Evolutionary conservation across 306 rosid species (phyloP).

Genomic region (Quercus suber): DNA sequence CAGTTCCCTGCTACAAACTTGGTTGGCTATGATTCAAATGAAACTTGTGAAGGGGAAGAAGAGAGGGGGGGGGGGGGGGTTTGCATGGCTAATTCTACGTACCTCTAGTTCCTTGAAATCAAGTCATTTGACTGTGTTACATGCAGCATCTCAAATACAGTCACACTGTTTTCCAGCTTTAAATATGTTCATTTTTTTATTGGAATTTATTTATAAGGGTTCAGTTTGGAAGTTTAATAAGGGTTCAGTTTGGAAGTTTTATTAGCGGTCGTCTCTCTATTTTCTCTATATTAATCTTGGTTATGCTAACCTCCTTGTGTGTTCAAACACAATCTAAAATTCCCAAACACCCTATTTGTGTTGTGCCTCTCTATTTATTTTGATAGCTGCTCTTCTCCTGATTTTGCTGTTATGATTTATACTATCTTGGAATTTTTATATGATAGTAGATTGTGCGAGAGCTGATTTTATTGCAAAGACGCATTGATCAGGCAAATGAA

Average conservation of each 20-base stretch:
- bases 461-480: slow-evolving; percentile 51
- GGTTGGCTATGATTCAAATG: slow-evolving; percentile 30
- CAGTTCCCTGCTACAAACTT: slow-evolving; percentile 2
- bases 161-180: too few species aligned
- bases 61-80: background rate
- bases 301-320: background rate
- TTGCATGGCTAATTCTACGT: slow-evolving; percentile 41
- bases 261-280: too few species aligned
- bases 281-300: too few species aligned
- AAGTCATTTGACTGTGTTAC: too few species aligned
- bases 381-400: slow-evolving; percentile 18
- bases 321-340: background rate
- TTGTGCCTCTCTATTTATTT: background rate
- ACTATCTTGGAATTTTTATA: slow-evolving; percentile 9
- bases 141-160: too few species aligned
- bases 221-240: too few species aligned
- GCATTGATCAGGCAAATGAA: slow-evolving; percentile 79
- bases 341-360: background rate
- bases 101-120: background rate
- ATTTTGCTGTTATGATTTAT: background rate
- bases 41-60: slow-evolving; percentile 31
- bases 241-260: too few species aligned
- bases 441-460: slow-evolving; percentile 67
- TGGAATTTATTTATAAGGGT: too few species aligned
- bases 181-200: too few species aligned